Percentiles rank a stretch among this genome's conserved stretches.
Conservation (phyloP, 2,329 filamentous ascomycete species). For the Chrysosporium queenslandicum region DNA sequence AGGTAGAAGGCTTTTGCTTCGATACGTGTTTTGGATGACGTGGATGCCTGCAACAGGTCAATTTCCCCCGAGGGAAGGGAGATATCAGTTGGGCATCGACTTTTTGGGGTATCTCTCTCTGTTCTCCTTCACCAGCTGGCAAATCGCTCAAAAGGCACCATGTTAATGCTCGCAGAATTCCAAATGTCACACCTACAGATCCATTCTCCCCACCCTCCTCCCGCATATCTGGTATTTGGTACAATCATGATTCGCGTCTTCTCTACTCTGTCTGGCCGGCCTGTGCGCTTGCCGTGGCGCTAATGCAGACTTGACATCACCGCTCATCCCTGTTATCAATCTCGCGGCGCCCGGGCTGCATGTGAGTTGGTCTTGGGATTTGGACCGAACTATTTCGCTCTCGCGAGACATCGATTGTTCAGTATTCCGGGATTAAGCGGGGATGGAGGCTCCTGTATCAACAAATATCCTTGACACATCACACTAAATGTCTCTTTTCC, state of each 20-base stretch:
- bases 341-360: conserved; percentile 4
- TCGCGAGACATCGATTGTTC: background rate
- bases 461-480: background rate
- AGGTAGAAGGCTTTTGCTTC: conserved; percentile 2
- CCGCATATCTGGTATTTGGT: conserved; percentile 8
- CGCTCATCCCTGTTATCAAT: background rate
- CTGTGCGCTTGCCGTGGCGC: background rate
- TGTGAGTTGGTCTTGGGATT: conserved; percentile 8
- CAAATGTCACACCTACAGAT: conserved; percentile 6
- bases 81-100: conserved; percentile 6
- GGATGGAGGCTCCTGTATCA: background rate
- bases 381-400: conserved; percentile 1
- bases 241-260: background rate
- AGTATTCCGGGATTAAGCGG: conserved; percentile 5
- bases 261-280: background rate
- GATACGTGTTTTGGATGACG: conserved; percentile 12
- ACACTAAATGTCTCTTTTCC: background rate
- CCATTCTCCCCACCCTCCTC: background rate
- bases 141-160: background rate
- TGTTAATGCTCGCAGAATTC: background rate
- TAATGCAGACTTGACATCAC: conserved; percentile 12
- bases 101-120: background rate
- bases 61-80: background rate
- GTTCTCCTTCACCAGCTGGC: background rate
- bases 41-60: conserved; percentile 15